Percentiles rank a stretch among this genome's conserved stretches.
phyloP scores from a whole-genome alignment of 2,329 filamentous ascomycete species.

The Pseudogymnoascus sp. region DNA sequence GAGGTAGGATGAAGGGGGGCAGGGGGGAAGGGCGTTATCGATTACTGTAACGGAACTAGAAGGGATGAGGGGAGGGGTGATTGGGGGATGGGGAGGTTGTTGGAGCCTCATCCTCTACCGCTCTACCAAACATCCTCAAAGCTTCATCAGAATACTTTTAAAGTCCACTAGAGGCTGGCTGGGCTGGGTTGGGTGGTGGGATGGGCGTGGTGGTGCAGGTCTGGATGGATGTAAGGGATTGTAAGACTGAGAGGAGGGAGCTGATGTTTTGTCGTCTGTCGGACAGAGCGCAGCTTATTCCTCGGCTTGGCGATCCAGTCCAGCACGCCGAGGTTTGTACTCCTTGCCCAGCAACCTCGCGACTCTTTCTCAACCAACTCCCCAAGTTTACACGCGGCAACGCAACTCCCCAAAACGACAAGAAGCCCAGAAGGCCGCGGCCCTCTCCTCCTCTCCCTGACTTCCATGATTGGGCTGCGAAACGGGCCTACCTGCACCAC shows the following conservation, averaged over 20 bases:
- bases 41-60: not conserved
- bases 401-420: not conserved
- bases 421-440: not conserved
- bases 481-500: too few relatives aligned
- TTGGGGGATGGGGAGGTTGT: not conserved
- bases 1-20: not conserved
- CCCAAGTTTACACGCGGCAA: not conserved
- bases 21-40: not conserved
- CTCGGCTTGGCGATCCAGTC: not conserved
- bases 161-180: conserved; percentile 33
- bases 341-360: not conserved
- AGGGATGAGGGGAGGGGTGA: not conserved
- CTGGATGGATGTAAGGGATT: not conserved
- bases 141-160: conserved; percentile 24
- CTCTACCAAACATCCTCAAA: conserved; percentile 20
- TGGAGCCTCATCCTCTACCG: conserved; percentile 29
- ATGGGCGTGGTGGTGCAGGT: not conserved
- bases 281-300: not conserved
- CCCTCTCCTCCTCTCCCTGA: not conserved
- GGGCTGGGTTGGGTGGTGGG: not conserved
- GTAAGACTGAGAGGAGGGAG: not conserved
- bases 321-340: too few relatives aligned
- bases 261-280: too few relatives aligned
- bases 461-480: not conserved
- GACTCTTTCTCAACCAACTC: too few relatives aligned